Percentiles rank a stretch among this genome's conserved stretches.
These are phyloP conservation scores for Cavenderia fasciculata DNA, from an alignment of 78 protist species.

Conservation along the genomic window DNA sequence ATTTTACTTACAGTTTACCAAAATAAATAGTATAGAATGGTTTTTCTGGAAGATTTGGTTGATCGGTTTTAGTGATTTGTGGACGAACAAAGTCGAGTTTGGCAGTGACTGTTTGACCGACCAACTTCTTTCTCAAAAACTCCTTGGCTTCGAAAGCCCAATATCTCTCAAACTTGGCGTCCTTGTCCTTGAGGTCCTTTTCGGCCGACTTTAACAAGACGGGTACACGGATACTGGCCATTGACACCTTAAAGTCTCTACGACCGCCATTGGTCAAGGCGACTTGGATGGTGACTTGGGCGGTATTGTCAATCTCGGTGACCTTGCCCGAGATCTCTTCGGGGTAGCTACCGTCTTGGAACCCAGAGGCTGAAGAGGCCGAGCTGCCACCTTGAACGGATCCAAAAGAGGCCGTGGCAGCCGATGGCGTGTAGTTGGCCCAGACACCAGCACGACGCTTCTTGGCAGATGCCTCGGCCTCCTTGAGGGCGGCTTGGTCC, in stretches of 20 bases:
- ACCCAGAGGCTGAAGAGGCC: background rate
- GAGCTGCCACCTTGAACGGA: background rate
- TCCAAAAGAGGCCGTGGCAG: background rate
- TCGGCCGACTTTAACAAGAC: conserved; percentile 7
- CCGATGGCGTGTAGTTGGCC: background rate
- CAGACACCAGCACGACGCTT: conserved; percentile 41
- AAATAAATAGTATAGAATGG: conserved; percentile 68
- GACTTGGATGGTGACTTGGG: conserved; percentile 27
- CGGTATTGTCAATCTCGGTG: conserved; percentile 56
- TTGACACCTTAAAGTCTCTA: conserved; percentile 13
- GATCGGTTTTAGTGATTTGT: background rate
- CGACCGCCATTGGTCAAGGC: background rate
- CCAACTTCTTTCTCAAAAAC: conserved; percentile 69
- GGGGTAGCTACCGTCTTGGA: conserved; percentile 50
- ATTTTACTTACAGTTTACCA: too few relatives aligned
- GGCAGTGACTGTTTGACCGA: conserved; percentile 66
- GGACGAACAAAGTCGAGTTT: conserved; percentile 65
- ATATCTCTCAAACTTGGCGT: conserved; percentile 37
- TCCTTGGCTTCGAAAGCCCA: conserved; percentile 80
- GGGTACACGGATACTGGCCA: conserved; percentile 40
- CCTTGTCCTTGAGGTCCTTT: background rate
- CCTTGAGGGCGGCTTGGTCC: conserved; percentile 41
- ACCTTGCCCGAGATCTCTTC: conserved; percentile 71
- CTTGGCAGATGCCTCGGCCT: conserved; percentile 69
- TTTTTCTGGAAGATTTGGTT: conserved; percentile 67